Conservation (phyloP, 2,329 filamentous ascomycete species). For the Pseudogymnoascus sp. region DNA sequence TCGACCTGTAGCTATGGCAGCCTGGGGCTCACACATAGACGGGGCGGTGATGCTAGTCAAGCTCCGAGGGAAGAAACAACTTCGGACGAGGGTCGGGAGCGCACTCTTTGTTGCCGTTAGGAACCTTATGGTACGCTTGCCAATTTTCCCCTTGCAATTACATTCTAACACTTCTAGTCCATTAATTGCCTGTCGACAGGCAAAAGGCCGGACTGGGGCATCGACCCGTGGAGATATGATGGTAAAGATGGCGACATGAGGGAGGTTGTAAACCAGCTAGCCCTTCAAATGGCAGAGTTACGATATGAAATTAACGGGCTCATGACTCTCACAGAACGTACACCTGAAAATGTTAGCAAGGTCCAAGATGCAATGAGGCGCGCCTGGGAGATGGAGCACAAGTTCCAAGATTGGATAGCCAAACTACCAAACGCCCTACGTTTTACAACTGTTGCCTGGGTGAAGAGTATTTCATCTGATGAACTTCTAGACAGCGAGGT, state of each 20-base stretch:
- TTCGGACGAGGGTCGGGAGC: slow-evolving; percentile 44
- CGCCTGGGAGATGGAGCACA: slow-evolving; percentile 45
- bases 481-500: slow-evolving; percentile 48
- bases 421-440: slow-evolving; percentile 42
- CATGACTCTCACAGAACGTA: slow-evolving; percentile 39
- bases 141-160: not conserved
- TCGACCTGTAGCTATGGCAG: slow-evolving; percentile 44
- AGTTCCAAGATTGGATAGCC: slow-evolving; percentile 44
- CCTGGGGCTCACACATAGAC: slow-evolving; percentile 57
- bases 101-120: slow-evolving; percentile 52
- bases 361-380: slow-evolving; percentile 45
- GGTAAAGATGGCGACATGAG: slow-evolving; percentile 40
- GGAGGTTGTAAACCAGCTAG: slow-evolving; percentile 37
- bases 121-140: slow-evolving; percentile 46
- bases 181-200: slow-evolving; percentile 49
- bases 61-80: slow-evolving; percentile 47
- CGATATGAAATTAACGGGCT: slow-evolving; percentile 45
- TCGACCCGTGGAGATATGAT: slow-evolving; percentile 52
- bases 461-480: slow-evolving; percentile 43
- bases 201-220: slow-evolving; percentile 44
- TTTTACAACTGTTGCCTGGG: slow-evolving; percentile 49
- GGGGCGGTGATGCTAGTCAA: slow-evolving; percentile 55
- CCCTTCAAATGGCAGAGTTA: slow-evolving; percentile 47
- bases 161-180: slow-evolving; percentile 41
- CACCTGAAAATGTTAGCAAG: slow-evolving; percentile 42